These are phyloP conservation scores for Solanum sitiens DNA, from an alignment of 257 asterid genomes.

Conservation along the genomic window DNA sequence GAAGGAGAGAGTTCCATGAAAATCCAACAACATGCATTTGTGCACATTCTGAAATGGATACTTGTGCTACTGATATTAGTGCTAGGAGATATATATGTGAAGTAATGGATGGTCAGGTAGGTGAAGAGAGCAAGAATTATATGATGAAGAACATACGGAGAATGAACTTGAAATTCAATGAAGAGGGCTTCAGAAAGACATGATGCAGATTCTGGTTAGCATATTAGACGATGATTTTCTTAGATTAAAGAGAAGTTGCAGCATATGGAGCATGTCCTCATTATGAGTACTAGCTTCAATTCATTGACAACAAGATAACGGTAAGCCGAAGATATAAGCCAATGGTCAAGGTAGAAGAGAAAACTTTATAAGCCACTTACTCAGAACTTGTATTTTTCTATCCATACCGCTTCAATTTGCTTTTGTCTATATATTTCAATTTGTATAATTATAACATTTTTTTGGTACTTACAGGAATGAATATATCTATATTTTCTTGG, in stretches of 20 bases:
- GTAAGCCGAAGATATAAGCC: no score
- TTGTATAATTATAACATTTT: no score
- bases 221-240: constrained; percentile 12
- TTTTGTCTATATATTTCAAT: no score
- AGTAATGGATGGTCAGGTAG: constrained; percentile 20
- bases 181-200: background rate
- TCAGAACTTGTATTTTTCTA: no score
- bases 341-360: no score
- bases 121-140: constrained; percentile 34
- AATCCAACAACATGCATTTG: background rate
- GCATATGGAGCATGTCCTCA: background rate
- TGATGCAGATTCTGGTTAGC: constrained; percentile 7
- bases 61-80: background rate
- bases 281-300: background rate
- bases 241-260: constrained; percentile 5
- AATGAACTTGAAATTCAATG: background rate
- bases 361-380: no score
- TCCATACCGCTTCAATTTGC: no score
- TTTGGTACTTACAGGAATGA: no score
- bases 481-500: no score
- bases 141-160: constrained; percentile 31
- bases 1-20: no score
- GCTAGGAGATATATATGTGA: constrained; percentile 4
- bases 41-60: constrained; percentile 9
- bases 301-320: background rate